Base-by-base conservation (phyloP, 805 yeast genomes). In the Pichia cephalocereana region DNA sequence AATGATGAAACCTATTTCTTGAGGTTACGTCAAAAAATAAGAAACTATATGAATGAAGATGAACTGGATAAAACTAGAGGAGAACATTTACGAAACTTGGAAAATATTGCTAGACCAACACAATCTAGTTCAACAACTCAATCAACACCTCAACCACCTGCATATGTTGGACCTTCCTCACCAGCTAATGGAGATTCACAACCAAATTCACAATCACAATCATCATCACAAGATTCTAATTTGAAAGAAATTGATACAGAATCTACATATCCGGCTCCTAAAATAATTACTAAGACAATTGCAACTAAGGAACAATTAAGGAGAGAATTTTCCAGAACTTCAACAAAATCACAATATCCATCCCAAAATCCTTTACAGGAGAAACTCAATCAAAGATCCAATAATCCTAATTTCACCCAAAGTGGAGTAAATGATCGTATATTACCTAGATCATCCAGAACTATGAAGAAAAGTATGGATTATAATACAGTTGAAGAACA, bases 291-390 rank as follows among this genome's bases (percentile, higher is more conserved):
- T 26, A 44, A 38, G 17, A 52, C 54, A 14, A 52, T 52, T 38
- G 54, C 52, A 19, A 52, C 52, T 6, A 41, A 42, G 31, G 48
- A 40, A 18, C 52, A 44, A 27, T 34, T 52, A 19, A 46, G 45
- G 2, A 34, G 46, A 8, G 54, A 52, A 40, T 45, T 52, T 18
- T 46, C 50, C 17, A 41, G 37, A 8, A 37, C 10, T 4, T 40
- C 47, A 8, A n/a, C 26, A 14, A 47, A 34, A 17, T 41, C 38
- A 9, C 41, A n/a, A 40, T 14, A 10, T 10, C 37, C n/a, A 34
- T 8, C 17, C 3, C n/a, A 34, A 34, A 14, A 10, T 14, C 12
- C 2, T 15, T 6, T 10, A 12, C 17, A 34, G 8, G 37, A 34
- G 17, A 34, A 15, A 7, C n/a, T 15, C 8, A 6, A 34, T 34